phyloP scores from a whole-genome alignment of 177 flowering plant species.

The Vitis hybrid region DNA sequence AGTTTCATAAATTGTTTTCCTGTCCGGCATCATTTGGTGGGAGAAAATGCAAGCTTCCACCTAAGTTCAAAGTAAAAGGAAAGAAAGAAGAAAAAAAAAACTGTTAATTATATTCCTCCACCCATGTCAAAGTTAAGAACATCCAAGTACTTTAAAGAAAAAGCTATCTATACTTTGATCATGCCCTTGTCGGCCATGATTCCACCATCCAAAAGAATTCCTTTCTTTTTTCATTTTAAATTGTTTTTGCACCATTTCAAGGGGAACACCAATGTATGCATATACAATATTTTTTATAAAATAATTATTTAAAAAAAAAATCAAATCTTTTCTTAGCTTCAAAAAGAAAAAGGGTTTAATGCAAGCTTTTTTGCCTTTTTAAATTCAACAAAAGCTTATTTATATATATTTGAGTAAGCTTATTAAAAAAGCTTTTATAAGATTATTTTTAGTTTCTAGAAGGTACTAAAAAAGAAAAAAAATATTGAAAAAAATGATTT shows the following conservation, averaged over 20 bases:
- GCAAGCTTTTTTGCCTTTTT: too few species aligned
- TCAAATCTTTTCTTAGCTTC: neutral
- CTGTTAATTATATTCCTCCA: slow-evolving; percentile 23
- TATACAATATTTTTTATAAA: neutral
- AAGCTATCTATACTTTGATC: slow-evolving; percentile 19
- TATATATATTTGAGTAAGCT: too few species aligned
- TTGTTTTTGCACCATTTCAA: neutral
- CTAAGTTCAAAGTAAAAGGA: slow-evolving; percentile 17
- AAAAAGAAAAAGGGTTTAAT: too few species aligned
- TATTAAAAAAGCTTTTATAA: too few species aligned
- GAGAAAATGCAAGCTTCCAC: slow-evolving; percentile 36
- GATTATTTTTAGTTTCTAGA: fast-evolving
- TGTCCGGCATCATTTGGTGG: slow-evolving; percentile 50
- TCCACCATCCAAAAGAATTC: slow-evolving; percentile 17
- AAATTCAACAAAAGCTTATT: too few species aligned
- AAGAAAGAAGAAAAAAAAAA: slow-evolving; percentile 4
- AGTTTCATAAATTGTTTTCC: slow-evolving; percentile 42
- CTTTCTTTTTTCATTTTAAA: slow-evolving; percentile 4
- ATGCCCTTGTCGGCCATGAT: slow-evolving; percentile 43
- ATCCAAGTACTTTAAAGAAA: slow-evolving; percentile 27
- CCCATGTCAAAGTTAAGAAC: slow-evolving; percentile 32
- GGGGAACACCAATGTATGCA: neutral
- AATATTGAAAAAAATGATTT: too few species aligned
- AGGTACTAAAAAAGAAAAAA: too few species aligned
- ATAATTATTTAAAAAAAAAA: neutral